Conservation (phyloP, 345 rosid species). For the Turritis glabra region DNA sequence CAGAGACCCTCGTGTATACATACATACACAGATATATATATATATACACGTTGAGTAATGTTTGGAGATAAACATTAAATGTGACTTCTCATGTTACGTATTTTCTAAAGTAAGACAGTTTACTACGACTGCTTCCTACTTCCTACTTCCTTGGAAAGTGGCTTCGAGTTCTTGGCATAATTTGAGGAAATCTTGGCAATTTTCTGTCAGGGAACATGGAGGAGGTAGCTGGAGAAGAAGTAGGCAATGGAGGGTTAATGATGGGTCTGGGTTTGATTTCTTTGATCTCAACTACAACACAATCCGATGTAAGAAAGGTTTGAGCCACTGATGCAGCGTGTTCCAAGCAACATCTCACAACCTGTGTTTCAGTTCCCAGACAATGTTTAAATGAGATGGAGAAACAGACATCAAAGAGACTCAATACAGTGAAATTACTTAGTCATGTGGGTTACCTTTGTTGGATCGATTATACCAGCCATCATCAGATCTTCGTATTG, state of each 20-base stretch:
- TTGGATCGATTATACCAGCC: conserved; percentile 86
- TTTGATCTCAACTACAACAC: conserved; percentile 75
- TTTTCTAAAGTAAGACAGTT: not conserved
- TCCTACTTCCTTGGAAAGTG: conserved; percentile 34
- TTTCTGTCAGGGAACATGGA: conserved; percentile 32
- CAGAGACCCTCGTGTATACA: conserved; percentile 23
- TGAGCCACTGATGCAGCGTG: conserved; percentile 89
- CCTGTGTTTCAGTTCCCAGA: conserved; percentile 45
- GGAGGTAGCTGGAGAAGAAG: conserved; percentile 40
- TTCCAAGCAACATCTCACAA: conserved; percentile 91
- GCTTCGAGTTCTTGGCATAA: conserved; percentile 34
- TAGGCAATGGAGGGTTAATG: conserved; percentile 49
- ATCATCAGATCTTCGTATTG: conserved; percentile 73
- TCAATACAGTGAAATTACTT: not conserved
- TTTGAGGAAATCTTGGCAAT: conserved; percentile 32
- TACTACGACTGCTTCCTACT: conserved; percentile 7
- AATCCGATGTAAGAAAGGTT: conserved; percentile 74
- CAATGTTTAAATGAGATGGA: not conserved
- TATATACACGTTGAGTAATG: conserved; percentile 6
- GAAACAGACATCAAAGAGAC: not conserved
- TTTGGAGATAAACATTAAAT: conserved; percentile 15
- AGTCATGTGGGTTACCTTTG: conserved; percentile 54
- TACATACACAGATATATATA: not conserved
- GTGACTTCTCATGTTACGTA: conserved; percentile 16
- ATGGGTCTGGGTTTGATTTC: conserved; percentile 49